Base-by-base conservation (phyloP, 140 eudicot species). In the Cichorium intybus region DNA sequence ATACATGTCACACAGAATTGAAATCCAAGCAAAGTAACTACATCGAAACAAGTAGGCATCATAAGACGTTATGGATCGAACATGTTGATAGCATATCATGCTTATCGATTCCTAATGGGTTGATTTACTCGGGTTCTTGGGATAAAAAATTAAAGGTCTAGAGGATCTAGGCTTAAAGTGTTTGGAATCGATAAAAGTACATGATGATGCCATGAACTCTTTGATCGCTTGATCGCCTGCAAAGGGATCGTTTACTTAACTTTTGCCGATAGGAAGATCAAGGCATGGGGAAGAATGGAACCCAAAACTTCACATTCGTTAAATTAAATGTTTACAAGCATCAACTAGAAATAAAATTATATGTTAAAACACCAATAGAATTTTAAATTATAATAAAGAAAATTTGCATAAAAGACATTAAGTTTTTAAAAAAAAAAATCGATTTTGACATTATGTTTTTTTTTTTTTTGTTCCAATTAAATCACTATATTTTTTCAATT, bases 91-190 rank as follows among this genome's bases (percentile, higher is more conserved):
- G 82, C 23, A 91, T 91, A 2, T 91, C 98, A 21, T 91, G 98
- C 39, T 72, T 91, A 47, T 84, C 98, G 14, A 87, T 87, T 22
- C 62, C 56, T 1, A 71, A 77, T 14, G 96, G 91, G 35, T 68
- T 91, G 16, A 79, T 91, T 15, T 91, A 85, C 55, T 91, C 98
- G n/a, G 98, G 98, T 34, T 91, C 98, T 2, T 90, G 97, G 97
- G 97, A 90, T 29, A 90, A 84, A 66, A 90, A 95, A 0, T 51
- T 90, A 18, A 90, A 90, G 23, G 90, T 90, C 0, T 90, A 96
- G 97, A 73, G 90, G 53, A 17, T 87, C 0, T 64, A 82, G 95
- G 85, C 66, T 88, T 88, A 34, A 88, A 80, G 73, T 92, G 98
- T 73, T 68, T 92, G 60, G 98, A 92, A 43, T 88, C 96, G 15